Percentiles rank a stretch among this genome's conserved stretches.
Conservation (phyloP, 2,329 filamentous ascomycete species). For the Scolecobasidium constrictum region DNA sequence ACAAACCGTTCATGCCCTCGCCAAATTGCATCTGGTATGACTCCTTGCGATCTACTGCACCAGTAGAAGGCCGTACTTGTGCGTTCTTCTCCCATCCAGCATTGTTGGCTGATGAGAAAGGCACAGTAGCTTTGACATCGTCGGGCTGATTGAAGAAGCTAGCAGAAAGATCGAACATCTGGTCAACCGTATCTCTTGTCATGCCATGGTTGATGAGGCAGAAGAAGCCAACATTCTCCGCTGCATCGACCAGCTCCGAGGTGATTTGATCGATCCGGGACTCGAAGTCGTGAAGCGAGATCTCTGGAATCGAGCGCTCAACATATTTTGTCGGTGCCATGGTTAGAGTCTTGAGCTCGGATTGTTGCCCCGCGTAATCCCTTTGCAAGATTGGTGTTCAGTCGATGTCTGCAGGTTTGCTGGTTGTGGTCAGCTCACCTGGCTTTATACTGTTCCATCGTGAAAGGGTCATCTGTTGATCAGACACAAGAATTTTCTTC, state of each 20-base stretch:
- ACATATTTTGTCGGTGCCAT: constrained; percentile 9
- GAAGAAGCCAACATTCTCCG: constrained; percentile 52
- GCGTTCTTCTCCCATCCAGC: constrained; percentile 51
- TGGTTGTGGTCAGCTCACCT: background rate
- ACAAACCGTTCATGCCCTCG: constrained; percentile 38
- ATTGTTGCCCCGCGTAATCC: background rate
- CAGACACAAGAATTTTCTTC: too few relatives aligned
- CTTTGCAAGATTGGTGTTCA: too few relatives aligned
- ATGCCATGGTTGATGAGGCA: constrained; percentile 46
- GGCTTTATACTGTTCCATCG: background rate
- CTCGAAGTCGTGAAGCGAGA: constrained; percentile 45
- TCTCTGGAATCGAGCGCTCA: constrained; percentile 15
- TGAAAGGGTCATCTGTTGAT: background rate
- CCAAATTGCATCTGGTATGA: constrained; percentile 54
- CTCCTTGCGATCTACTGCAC: constrained; percentile 48
- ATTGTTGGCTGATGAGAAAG: constrained; percentile 42
- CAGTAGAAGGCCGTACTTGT: constrained; percentile 50
- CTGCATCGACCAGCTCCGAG: constrained; percentile 38
- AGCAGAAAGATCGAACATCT: constrained; percentile 39
- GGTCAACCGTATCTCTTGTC: constrained; percentile 35
- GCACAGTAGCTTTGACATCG: constrained; percentile 40
- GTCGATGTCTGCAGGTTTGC: too few relatives aligned
- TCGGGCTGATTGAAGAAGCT: constrained; percentile 45
- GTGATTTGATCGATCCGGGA: constrained; percentile 44
- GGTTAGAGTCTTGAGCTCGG: background rate